Evolutionary conservation across 305 asterid species (phyloP), one percentile per base, ranked within the genome.

Genomic region (Fraxinus greggii): DNA sequence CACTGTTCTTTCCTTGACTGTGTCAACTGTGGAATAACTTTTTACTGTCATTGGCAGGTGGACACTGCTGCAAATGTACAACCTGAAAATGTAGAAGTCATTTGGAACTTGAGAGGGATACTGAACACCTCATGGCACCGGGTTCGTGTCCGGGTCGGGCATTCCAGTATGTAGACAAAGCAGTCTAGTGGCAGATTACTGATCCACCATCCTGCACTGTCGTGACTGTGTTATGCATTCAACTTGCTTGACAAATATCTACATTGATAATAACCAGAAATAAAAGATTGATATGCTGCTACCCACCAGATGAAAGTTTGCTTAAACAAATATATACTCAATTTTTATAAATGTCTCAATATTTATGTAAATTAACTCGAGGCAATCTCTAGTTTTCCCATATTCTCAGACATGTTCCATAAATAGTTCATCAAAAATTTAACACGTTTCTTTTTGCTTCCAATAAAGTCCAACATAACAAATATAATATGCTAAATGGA

Each of bases 71-170:
- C 92, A 74, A 94, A 94, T 75, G 88, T 94, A 79, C 97, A 94
- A 86, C 97, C 97, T 28, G 96, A 93, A 83, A 93, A 89, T 23
- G 90, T 87, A 4, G 90, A 89, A 33, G 91, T 61, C 76, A 90
- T 94, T 75, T 94, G 98, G 98, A 93, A 94, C 89, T 87, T 93
- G 90, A 85, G 98, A 88, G 98, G 98, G 56, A 91, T 94, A 82
- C 78, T 94, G 77, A 93, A 94, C 87, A 94, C 95, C 23, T 93
- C 98, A 7, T 94, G 98, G 98, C 98, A 94, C 84, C 89, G 94
- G 38, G 97, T 93, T 85, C 81, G 83, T 10, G 89, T 93, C 56
- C 91, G 89, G 75, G 89, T 91, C 26, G 94, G 96, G 56, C 98
- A 85, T 85, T 93, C 99, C 38, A 93, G 89, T 83, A 86, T 92